Percentiles rank a stretch among this genome's conserved stretches.
Conservation (phyloP, 179 eudicot species). For the Silene vulgaris region DNA sequence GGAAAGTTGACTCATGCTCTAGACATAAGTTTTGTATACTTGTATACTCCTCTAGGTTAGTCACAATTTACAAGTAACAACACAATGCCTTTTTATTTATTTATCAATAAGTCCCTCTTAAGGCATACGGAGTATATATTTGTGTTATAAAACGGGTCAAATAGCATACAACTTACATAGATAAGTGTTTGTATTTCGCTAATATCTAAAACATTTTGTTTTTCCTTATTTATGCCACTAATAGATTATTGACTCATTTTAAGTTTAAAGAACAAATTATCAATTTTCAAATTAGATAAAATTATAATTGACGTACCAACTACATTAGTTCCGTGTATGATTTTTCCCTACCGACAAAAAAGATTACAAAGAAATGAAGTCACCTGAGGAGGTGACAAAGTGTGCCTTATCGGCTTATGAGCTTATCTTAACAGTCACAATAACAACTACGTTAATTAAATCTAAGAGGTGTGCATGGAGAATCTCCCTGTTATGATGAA, state of each 20-base stretch:
- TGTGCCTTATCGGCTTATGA: not conserved
- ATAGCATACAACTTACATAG: no score
- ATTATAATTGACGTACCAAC: not conserved
- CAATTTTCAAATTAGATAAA: no score
- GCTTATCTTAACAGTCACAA: not conserved
- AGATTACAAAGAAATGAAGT: not conserved
- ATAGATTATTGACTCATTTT: no score
- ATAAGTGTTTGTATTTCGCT: no score
- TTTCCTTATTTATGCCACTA: no score
- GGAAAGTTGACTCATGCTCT: slow-evolving; percentile 1
- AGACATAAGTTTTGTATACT: not conserved
- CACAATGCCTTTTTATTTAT: not conserved
- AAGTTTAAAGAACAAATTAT: not conserved
- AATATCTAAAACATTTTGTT: no score
- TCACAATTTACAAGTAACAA: not conserved
- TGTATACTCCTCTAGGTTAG: not conserved
- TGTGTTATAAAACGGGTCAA: no score
- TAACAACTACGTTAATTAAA: not conserved
- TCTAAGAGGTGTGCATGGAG: slow-evolving; percentile 6
- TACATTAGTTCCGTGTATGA: not conserved
- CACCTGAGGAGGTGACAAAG: slow-evolving; percentile 16
- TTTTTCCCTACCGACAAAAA: not conserved
- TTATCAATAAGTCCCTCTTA: no score
- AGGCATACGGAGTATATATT: no score
- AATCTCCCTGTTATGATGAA: slow-evolving; percentile 15